phyloP scores from a whole-genome alignment of 257 asterid species.

The Plantago ovata region DNA sequence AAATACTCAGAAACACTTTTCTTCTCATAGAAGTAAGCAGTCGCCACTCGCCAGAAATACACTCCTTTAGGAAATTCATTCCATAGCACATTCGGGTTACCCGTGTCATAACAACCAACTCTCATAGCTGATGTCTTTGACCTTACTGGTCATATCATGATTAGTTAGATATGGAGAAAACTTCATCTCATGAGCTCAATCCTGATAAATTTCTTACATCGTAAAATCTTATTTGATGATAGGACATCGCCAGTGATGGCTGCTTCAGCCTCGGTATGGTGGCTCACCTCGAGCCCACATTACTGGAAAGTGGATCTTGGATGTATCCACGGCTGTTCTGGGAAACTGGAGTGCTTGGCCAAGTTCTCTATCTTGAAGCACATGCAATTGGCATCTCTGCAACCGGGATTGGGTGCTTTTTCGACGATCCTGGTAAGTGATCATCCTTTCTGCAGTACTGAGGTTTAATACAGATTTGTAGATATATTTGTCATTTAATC shows the following conservation, averaged over 20 bases:
- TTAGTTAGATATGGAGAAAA: not conserved
- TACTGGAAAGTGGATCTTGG: constrained; percentile 65
- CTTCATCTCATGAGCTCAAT: too few species aligned
- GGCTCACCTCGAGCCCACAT: constrained; percentile 66
- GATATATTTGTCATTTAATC: too few species aligned
- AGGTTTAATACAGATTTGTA: too few species aligned
- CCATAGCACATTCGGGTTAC: too few species aligned
- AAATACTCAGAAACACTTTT: too few species aligned
- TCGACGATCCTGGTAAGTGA: constrained; percentile 82
- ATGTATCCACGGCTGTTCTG: constrained; percentile 95
- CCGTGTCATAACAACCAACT: too few species aligned
- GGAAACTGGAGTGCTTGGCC: constrained; percentile 99
- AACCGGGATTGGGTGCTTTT: constrained; percentile 94
- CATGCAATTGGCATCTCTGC: constrained; percentile 93
- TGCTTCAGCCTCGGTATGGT: constrained; percentile 98
- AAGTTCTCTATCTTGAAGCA: constrained; percentile 87
- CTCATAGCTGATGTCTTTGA: not conserved
- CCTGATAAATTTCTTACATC: not conserved
- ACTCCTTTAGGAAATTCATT: too few species aligned
- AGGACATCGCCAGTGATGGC: constrained; percentile 94
- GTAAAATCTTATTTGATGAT: constrained; percentile 6
- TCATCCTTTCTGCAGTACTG: constrained; percentile 8
- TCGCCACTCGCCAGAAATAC: too few species aligned
- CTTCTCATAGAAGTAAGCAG: too few species aligned
- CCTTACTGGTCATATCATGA: not conserved